Evolutionary conservation across 108 stramenopile genomes (phyloP), one percentile per base, ranked within the genome.

Genomic region (Seminavis robusta): DNA sequence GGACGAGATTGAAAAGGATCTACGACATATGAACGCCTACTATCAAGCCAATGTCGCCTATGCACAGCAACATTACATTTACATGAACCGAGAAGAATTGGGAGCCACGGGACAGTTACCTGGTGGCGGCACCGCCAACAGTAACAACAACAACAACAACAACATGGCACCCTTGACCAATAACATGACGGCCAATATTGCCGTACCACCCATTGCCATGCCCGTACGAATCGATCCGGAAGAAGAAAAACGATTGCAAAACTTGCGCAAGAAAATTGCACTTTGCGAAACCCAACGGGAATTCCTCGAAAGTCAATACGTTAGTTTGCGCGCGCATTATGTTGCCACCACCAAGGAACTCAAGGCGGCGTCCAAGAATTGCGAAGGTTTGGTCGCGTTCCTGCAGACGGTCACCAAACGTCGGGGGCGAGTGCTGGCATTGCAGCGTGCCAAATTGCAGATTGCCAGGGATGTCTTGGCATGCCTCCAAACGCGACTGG

Each of bases 221-320:
- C 92, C 92, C 21, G 82, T 84, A 23, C 76, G 84, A 13, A 88
- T 93, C 47, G 92, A 93, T 72, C 92, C 92, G 28, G 92, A 93
- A 65, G 86, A 89, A 56, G 92, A 93, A 63, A 93, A 93, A 57
- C 81, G 88, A 4, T 30, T 89, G 25, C 40, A 75, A 2, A 44
- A 55, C n/a, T 48, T 89, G n/a, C 78, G 86, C 7, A 78, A 81
- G 44, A 81, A 74, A 28, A 86, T 94, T 48, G 72, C 77, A 19
- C 63, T 53, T 4, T 77, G 83, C 53, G 94, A 94, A 61, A 70
- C 79, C 10, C 60, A 75, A 48, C 78, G 94, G 8, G 90, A 89
- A 52, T 42, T 76, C 16, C 66, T 89, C 28, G 94, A 94, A 60
- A 71, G 71, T 3, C 71, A 90, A 51, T 94, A 91, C 67, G 54